phyloP scores from a whole-genome alignment of 2,329 filamentous ascomycete species.

The Chaetomium olivaceum region DNA sequence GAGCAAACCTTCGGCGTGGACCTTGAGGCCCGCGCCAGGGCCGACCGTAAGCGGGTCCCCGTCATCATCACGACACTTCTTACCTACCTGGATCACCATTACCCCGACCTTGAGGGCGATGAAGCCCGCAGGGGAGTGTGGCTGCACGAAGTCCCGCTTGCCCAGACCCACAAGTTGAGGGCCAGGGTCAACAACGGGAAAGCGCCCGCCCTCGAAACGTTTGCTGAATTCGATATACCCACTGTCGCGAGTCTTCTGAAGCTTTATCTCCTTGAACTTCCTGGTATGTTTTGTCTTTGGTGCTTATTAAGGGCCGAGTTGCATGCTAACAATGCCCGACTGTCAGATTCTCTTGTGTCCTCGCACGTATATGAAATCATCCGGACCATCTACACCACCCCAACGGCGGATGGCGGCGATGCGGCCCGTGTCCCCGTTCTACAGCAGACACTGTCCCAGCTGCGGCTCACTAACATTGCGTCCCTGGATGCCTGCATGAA shows the following conservation, averaged over 20 bases:
- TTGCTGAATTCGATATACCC: slow-evolving; percentile 89
- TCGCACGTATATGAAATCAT: slow-evolving; percentile 99
- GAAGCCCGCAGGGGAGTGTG: slow-evolving; percentile 90
- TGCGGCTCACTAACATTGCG: slow-evolving; percentile 94
- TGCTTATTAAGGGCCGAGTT: neutral
- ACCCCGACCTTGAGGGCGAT: slow-evolving; percentile 95
- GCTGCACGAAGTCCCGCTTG: slow-evolving; percentile 87
- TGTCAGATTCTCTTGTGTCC: slow-evolving; percentile 88
- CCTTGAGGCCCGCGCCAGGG: slow-evolving; percentile 88
- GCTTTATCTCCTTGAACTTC: slow-evolving; percentile 90
- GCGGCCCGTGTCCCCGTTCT: slow-evolving; percentile 82
- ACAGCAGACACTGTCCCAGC: slow-evolving; percentile 91
- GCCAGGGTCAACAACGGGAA: slow-evolving; percentile 85
- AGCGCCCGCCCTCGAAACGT: slow-evolving; percentile 69
- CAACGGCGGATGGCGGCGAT: slow-evolving; percentile 73
- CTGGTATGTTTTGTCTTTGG: slow-evolving; percentile 60
- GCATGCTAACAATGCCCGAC: slow-evolving; percentile 38
- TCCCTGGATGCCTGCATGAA: slow-evolving; percentile 98
- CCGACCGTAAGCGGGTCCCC: slow-evolving; percentile 93
- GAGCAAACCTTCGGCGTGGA: slow-evolving; percentile 98
- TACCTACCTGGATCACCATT: slow-evolving; percentile 94
- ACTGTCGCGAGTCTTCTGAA: slow-evolving; percentile 92
- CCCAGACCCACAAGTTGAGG: slow-evolving; percentile 81
- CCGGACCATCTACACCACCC: slow-evolving; percentile 90
- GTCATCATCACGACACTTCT: slow-evolving; percentile 88